Percentiles rank a stretch among this genome's conserved stretches.
Conservation (phyloP, 345 rosid species). For the Rhizophora mangle region DNA sequence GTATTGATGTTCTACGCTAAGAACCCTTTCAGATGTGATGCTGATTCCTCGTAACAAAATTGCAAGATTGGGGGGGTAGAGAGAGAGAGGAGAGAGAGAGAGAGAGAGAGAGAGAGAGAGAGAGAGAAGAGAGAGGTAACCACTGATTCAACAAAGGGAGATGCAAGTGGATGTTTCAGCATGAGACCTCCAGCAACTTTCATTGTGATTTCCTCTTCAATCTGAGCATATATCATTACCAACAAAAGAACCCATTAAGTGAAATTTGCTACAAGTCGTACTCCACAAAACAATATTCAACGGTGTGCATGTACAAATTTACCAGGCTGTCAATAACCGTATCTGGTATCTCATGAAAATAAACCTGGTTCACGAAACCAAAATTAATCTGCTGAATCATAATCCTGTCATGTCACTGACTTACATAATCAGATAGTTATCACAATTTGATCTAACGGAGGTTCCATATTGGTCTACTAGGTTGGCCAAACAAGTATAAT, state of each 20-base stretch:
- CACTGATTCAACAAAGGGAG: constrained; percentile 20
- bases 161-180: constrained; percentile 27
- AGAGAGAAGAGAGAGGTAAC: constrained; percentile 15
- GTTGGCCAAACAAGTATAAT: background rate
- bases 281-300: background rate
- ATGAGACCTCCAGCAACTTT: constrained; percentile 31
- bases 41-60: too few species aligned
- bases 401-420: too few species aligned
- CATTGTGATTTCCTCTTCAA: constrained; percentile 25
- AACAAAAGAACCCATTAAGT: background rate
- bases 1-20: too few species aligned
- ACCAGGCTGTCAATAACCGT: constrained; percentile 27
- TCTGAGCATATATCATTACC: constrained; percentile 11
- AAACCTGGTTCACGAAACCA: constrained; percentile 13
- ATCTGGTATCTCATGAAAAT: constrained; percentile 21
- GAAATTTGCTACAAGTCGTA: background rate
- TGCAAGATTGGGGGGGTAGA: too few species aligned
- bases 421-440: background rate
- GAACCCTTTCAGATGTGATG: too few species aligned
- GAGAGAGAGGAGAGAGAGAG: too few species aligned
- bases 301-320: background rate
- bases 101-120: too few species aligned
- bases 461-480: background rate
- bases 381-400: background rate
- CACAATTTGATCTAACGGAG: background rate